Base-by-base conservation (phyloP, 768 basidiomycete genomes). In the Glaciozyma antarctica region DNA sequence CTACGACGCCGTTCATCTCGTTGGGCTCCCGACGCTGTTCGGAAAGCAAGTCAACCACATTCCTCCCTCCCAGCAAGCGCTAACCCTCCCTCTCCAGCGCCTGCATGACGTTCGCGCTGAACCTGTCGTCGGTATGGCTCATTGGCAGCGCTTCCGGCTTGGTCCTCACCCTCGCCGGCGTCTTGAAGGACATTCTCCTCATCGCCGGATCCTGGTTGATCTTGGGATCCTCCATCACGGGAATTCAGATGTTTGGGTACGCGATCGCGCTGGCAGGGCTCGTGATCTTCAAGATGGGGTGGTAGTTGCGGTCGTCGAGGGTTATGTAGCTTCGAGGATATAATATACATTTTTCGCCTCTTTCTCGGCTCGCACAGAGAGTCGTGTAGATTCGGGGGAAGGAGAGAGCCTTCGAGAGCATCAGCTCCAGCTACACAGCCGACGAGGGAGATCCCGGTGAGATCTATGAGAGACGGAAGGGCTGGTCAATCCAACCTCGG, bases 61-160 rank as follows among this genome's bases (percentile, higher is more conserved):
- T 15, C 21, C 52, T 5, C 7, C 15, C 19, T 55, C 28, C 22
- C 17, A 1, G 4, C 8, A 16, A 48, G 9, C 38, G 19, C 21
- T 13, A 44, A 13, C 8, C 22, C 22, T 24, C 9, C 10, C 17
- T 32, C 60, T 81, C 83, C 72, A 98, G 97, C 75, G 94, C 93
- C 0, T 75, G 79, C 53, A 82, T 90, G 41, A 94, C 94, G 0
- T 95, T 98, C 79, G 79, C 86, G 45, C 81, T 98, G 65, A 98
- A 98, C 74, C 81, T 98, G 43, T 88, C 91, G 0, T 92, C 93
- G 5, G 93, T 98, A n/a, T 97, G 92, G 79, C 80, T 98, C 70
- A 90, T 98, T 43, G 83, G 90, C 51, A 88, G 85, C 0, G 92
- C 86, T 21, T 88, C 86, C 52, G 90, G 93, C 1, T 80, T 98